Evolutionary conservation across 495 filamentous ascomycete species (phyloP), one percentile per base, ranked within the genome.

Genomic region (Parathielavia hyrcaniae): DNA sequence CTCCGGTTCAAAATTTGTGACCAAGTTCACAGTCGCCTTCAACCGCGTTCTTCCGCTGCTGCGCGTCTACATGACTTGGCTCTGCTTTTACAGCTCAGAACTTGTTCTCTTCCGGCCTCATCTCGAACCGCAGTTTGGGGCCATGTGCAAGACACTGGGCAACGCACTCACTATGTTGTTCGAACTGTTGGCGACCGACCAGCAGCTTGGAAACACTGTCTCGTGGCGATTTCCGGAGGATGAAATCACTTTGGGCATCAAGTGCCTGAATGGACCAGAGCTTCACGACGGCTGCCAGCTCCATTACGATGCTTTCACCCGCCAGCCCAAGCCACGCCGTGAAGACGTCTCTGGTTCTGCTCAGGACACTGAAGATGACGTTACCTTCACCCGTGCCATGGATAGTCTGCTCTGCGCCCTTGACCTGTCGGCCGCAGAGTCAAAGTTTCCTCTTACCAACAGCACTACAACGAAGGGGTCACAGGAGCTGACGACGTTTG

Each of bases 41-140:
- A 58, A 58, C 14, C 59, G 63, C 14, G 56, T 56, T 8, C 46
- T 78, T 19, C 71, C 70, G 22, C 63, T 78, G 9, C 58, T 73
- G 41, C 73, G 75, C 22, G 61, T 77, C 32, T 78, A 77, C 51
- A 68, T 78, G 55, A 62, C 73, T 10, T 78, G 75, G 75, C 60
- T 75, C 0, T 73, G 71, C 58, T 71, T 65, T 43, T 71, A 67
- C 57, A 61, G 65, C 49, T 54, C 68, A 20, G 69, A 77, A 17
- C 49, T 72, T 11, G 65, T 70, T 30, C 64, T 69, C 5, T 77
- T 71, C 54, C 69, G 69, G 46, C 55, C 67, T 40, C 66, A 71
- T 45, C 65, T 78, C 8, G 73, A 75, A 53, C 76, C 76, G 12
- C 65, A 73, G 39, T 67, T 73, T 45, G 72, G 66, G 20, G 65